Evolutionary conservation across 352 stramenopile genomes (phyloP), one percentile per base, ranked within the genome.

Genomic region (Phytophthora syringae): DNA sequence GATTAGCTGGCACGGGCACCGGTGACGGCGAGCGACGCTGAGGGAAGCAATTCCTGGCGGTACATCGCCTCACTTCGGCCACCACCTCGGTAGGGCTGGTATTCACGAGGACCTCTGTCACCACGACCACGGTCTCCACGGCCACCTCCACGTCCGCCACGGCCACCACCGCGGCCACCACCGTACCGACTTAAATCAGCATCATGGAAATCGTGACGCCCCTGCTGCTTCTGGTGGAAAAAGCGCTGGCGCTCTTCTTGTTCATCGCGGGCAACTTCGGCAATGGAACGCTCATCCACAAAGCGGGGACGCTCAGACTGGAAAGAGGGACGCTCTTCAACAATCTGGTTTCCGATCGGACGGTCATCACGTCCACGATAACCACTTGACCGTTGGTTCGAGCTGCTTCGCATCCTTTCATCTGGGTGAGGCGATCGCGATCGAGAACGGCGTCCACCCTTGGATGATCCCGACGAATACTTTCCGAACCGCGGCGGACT

Each of bases 211-310:
- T 79, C 73, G 50, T 71, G 78, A n/a, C 67, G 80, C 15, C 63
- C 57, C 16, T 72, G 73, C 11, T 78, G 53, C 24, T 80, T 61
- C 25, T 80, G 69, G 22, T 77, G 72, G 32, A 76, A 69, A 52
- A 72, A 72, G 1, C 70, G 77, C 28, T 86, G 67, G 3, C 70
- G 68, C 11, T 81, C 66, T 47, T 82, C 64, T 34, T 75, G 70
- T 27, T 86, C 76, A 25, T 86, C 71, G n/a, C 72, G 76, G 15
- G 78, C 76, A 62, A 85, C 57, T 43, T 82, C 78, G 1, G 78
- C 80, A 52, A 88, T 84, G 16, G 77, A 86, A 24, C 77, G 75
- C 3, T 86, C 69, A 43, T 82, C 74, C 25, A 72, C 58, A 55
- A 72, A 70, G 20, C 72, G 72, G 3, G 66, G 61, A 18, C 70